These are phyloP conservation scores for Pholiota adiposa DNA, from an alignment of 1,284 basidiomycete species.

Conservation along the genomic window DNA sequence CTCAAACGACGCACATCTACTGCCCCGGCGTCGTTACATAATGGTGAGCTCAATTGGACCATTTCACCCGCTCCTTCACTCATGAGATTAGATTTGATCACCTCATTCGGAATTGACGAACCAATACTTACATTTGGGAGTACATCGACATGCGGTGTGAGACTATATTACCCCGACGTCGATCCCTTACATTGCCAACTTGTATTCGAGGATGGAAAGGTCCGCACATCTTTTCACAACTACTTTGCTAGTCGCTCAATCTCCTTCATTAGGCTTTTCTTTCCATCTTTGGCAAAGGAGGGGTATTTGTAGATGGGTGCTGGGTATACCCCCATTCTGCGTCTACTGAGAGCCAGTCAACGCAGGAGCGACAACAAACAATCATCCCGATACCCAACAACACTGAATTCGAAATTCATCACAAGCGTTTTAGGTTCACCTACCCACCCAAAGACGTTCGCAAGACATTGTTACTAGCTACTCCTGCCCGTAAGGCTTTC, in stretches of 20 bases:
- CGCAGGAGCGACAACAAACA: conserved; percentile 36
- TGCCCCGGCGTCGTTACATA: background rate
- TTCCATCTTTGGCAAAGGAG: conserved; percentile 58
- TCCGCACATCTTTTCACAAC: conserved; percentile 33
- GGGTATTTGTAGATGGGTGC: conserved; percentile 64
- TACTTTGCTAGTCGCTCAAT: no score
- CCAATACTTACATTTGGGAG: conserved; percentile 69
- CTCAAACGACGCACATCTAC: conserved; percentile 52
- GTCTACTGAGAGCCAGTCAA: conserved; percentile 13
- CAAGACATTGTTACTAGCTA: conserved; percentile 48
- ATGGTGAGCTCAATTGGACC: background rate
- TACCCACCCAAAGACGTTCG: conserved; percentile 78
- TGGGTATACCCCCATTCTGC: conserved; percentile 53
- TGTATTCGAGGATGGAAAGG: conserved; percentile 67
- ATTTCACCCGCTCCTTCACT: background rate
- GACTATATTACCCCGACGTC: conserved; percentile 69
- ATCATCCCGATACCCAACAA: conserved; percentile 66
- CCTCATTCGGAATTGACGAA: conserved; percentile 73
- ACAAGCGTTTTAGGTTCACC: conserved; percentile 68
- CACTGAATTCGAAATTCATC: conserved; percentile 67
- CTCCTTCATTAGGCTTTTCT: conserved; percentile 75
- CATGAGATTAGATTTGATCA: conserved; percentile 43
- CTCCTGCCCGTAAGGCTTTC: conserved; percentile 46
- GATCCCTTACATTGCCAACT: conserved; percentile 67
- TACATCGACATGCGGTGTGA: conserved; percentile 61